Evolutionary conservation across 345 rosid genomes (phyloP).

Genomic region (Noccaea caerulescens): DNA sequence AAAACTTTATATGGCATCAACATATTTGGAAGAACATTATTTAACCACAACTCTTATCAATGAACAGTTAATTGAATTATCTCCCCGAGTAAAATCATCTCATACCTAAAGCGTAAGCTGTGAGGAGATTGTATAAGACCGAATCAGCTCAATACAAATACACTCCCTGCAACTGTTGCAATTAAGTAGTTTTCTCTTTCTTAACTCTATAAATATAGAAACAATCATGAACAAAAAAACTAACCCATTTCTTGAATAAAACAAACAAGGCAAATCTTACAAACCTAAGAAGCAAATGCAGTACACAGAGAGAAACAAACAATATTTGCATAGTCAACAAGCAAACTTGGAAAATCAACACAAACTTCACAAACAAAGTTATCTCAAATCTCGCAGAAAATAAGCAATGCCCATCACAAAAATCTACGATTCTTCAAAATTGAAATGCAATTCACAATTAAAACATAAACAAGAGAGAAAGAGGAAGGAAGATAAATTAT

Average conservation of each 20-base stretch:
- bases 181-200: not conserved
- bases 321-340: too few species aligned
- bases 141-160: constrained; percentile 46
- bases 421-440: too few species aligned
- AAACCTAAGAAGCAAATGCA: constrained; percentile 15
- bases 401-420: too few species aligned
- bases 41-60: not conserved
- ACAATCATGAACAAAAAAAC: constrained; percentile 5
- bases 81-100: not conserved
- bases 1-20: constrained; percentile 76
- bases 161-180: constrained; percentile 34
- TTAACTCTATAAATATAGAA: not conserved
- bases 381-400: too few species aligned
- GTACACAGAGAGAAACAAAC: not conserved
- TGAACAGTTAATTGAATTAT: not conserved
- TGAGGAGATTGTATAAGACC: constrained; percentile 77
- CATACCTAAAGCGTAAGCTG: constrained; percentile 92
- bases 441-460: too few species aligned
- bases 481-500: too few species aligned
- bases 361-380: too few species aligned
- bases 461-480: too few species aligned
- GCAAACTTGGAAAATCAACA: too few species aligned
- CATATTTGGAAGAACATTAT: constrained; percentile 9
- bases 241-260: not conserved
- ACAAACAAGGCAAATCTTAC: not conserved